These are phyloP conservation scores for Mrakia frigida DNA, from an alignment of 768 basidiomycete species.

Conservation along the genomic window DNA sequence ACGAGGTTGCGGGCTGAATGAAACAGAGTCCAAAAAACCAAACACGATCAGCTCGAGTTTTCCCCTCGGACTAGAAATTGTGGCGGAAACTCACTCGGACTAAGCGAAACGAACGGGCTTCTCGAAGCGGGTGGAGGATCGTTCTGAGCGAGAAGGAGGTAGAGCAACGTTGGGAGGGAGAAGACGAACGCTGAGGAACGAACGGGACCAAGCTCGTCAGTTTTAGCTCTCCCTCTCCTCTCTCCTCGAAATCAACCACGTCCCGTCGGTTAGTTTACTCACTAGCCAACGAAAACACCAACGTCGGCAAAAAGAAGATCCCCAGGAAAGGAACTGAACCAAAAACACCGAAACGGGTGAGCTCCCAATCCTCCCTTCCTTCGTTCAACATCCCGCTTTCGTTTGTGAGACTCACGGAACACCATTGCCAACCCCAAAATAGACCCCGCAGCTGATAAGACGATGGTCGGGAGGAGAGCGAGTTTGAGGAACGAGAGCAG, in stretches of 20 bases:
- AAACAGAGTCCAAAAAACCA: neutral
- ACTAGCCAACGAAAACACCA: neutral
- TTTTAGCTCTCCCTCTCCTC: neutral
- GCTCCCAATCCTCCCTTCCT: neutral
- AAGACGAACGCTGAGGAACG: constrained; percentile 7
- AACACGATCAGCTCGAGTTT: neutral
- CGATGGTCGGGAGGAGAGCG: no score
- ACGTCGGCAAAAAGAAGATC: constrained; percentile 1
- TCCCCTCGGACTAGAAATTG: neutral
- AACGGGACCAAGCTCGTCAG: neutral
- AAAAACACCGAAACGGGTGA: neutral
- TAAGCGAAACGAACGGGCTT: constrained; percentile 12
- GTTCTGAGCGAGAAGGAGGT: constrained; percentile 19
- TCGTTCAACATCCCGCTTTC: neutral
- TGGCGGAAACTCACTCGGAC: constrained; percentile 7
- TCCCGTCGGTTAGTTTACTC: neutral
- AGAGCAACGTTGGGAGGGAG: constrained; percentile 5
- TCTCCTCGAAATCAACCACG: neutral
- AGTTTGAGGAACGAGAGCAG: neutral
- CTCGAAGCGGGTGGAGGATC: constrained; percentile 12
- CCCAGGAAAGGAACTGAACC: constrained; percentile 14
- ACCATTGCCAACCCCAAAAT: no score
- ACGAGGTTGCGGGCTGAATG: constrained; percentile 24
- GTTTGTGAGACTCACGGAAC: no score
- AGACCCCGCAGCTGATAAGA: no score